Evolutionary conservation across 331 rosid species (phyloP).

Genomic region (Ulmus americana): DNA sequence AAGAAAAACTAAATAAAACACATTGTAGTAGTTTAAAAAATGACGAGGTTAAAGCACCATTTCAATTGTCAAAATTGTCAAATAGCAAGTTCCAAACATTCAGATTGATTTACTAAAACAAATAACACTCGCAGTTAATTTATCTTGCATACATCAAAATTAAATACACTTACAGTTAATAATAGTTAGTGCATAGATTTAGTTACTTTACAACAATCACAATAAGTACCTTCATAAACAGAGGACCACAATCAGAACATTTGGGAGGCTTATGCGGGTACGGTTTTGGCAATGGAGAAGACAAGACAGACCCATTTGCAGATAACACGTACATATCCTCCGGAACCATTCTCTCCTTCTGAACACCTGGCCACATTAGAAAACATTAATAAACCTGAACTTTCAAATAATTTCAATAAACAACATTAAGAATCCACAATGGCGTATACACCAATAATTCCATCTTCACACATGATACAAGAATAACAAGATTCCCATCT

Average conservation of each 20-base stretch:
- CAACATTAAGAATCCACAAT: neutral
- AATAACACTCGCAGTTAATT: neutral
- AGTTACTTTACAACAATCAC: slow-evolving; percentile 1
- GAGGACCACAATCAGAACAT: slow-evolving; percentile 76
- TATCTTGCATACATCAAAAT: neutral
- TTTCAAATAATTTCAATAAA: slow-evolving; percentile 7
- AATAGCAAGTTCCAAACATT: neutral
- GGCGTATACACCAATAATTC: neutral
- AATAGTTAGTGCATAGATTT: neutral
- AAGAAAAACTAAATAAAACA: neutral
- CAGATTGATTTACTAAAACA: neutral
- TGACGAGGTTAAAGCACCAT: neutral
- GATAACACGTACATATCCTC: slow-evolving; percentile 78
- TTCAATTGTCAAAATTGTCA: neutral
- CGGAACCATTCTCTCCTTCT: slow-evolving; percentile 79
- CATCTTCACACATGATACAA: neutral
- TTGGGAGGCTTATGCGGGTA: slow-evolving; percentile 84
- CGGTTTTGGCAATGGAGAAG: slow-evolving; percentile 72
- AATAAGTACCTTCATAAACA: slow-evolving; percentile 67
- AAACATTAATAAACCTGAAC: slow-evolving; percentile 8
- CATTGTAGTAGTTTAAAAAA: neutral
- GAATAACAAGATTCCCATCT: neutral
- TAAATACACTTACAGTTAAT: slow-evolving; percentile 1
- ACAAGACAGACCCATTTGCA: slow-evolving; percentile 55
- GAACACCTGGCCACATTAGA: slow-evolving; percentile 57